Percentiles rank a stretch among this genome's conserved stretches.
Conservation (phyloP, 331 rosid species). For the Saraca asoca region DNA sequence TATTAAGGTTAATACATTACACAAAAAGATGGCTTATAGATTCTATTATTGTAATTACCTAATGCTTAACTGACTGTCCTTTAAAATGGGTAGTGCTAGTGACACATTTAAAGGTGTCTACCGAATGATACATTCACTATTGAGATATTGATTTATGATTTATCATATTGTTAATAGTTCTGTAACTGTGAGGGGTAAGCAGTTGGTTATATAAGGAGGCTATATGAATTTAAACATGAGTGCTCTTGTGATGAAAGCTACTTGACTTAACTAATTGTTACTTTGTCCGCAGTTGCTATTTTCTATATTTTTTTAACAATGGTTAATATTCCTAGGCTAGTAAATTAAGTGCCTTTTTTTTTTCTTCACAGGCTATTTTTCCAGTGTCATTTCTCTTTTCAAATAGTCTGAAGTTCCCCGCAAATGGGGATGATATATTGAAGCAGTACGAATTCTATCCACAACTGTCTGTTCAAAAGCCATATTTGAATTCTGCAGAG, state of each 20-base stretch:
- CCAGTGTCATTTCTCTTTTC: constrained; percentile 83
- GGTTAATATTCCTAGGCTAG: constrained; percentile 25
- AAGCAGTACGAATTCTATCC: constrained; percentile 67
- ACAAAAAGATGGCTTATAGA: too few species aligned
- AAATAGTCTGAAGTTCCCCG: constrained; percentile 80
- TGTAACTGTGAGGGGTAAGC: too few species aligned
- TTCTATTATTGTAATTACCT: too few species aligned
- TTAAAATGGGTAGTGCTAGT: neutral
- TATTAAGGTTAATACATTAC: too few species aligned
- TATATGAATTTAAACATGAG: too few species aligned
- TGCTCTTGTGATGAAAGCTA: too few species aligned
- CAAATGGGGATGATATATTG: constrained; percentile 50
- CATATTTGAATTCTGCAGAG: constrained; percentile 41
- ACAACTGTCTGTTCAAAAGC: constrained; percentile 47
- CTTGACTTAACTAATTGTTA: too few species aligned
- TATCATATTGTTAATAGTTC: constrained; percentile 12
- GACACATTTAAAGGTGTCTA: too few species aligned
- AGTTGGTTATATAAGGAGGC: too few species aligned
- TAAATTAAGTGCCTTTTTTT: constrained; percentile 27
- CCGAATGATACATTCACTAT: too few species aligned
- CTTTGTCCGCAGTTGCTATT: neutral
- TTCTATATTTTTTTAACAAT: neutral
- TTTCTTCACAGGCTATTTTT: constrained; percentile 66
- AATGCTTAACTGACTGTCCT: neutral
- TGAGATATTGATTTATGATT: neutral